Evolutionary conservation across 345 rosid species (phyloP), one percentile per base, ranked within the genome.

Genomic region (Pistacia integerrima): DNA sequence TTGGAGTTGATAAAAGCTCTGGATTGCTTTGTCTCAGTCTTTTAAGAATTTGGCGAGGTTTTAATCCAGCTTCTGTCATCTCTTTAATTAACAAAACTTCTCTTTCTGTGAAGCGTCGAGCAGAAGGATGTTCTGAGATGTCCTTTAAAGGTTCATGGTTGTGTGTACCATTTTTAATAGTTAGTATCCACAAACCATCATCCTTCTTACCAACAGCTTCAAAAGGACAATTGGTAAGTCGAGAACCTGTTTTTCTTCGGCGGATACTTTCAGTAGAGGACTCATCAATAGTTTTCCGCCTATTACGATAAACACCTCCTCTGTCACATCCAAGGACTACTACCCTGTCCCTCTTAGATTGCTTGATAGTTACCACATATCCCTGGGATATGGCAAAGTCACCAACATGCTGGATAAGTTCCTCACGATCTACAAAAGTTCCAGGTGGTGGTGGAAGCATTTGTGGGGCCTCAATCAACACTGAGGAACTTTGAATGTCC

Each of bases 141-240:
- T 88, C 87, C 64, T 88, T 88, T 54, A 90, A 68, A n/a, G 94
- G 89, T 51, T 90, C 94, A 76, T 90, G 94, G 75, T 90, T 88
- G 76, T 90, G 94, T 11, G 81, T 62, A 61, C 92, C 94, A 73
- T 87, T 88, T 82, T 84, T 90, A 6, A 90, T 79, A 4, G 84
- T 69, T 78, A 90, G 92, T 38, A 87, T 74, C 94, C 94, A 90
- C 83, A 87, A 82, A 8, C 90, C 94, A 80, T 85, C 90, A 68
- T 88, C 89, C 79, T 85, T 90, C 84, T 84, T 90, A 71, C 94
- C 92, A 54, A 88, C 76, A 48, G 81, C 84, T 82, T 88, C 92
- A 80, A 90, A 90, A n/a, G 94, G 92, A 62, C 94, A 90, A 67
- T 90, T 88, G 4, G 92, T 88, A 46, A 90, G 94, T 66, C 92